Evolutionary conservation across 2,329 filamentous ascomycete species (phyloP).

Genomic region (Achaetomium macrosporum): DNA sequence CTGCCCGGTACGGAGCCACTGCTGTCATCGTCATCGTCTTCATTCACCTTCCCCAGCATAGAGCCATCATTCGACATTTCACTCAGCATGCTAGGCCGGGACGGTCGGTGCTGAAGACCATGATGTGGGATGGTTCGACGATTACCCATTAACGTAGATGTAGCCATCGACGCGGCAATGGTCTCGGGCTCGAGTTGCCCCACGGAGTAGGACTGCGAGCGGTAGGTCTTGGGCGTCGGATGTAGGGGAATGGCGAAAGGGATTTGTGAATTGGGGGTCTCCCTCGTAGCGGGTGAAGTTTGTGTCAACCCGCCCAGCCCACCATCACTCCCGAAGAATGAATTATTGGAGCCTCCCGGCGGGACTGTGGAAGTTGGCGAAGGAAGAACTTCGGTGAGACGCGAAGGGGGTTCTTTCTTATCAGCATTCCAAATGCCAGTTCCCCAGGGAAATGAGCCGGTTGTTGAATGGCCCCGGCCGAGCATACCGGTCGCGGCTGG

Average conservation of each 20-base stretch:
- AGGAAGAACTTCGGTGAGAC: constrained; percentile 67
- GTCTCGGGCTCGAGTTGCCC: constrained; percentile 75
- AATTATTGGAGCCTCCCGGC: constrained; percentile 36
- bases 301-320: constrained; percentile 39
- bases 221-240: constrained; percentile 85
- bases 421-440: constrained; percentile 78
- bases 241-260: constrained; percentile 84
- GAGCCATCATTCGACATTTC: constrained; percentile 60
- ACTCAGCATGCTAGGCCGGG: constrained; percentile 69
- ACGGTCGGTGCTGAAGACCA: constrained; percentile 73
- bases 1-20: constrained; percentile 51
- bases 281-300: constrained; percentile 46
- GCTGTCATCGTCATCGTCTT: constrained; percentile 55
- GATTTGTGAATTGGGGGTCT: constrained; percentile 58
- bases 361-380: constrained; percentile 63
- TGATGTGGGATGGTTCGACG: constrained; percentile 53
- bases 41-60: constrained; percentile 62
- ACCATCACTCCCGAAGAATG: constrained; percentile 46
- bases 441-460: constrained; percentile 62
- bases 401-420: constrained; percentile 69
- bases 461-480: constrained; percentile 41
- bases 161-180: constrained; percentile 36
- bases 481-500: constrained; percentile 42
- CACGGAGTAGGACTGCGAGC: constrained; percentile 95
- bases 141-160: constrained; percentile 45